A percentile compares a stretch with the other conserved stretches of the same genome.
Conservation (phyloP, 257 asterid genomes). For the Coffea eugenioides region DNA sequence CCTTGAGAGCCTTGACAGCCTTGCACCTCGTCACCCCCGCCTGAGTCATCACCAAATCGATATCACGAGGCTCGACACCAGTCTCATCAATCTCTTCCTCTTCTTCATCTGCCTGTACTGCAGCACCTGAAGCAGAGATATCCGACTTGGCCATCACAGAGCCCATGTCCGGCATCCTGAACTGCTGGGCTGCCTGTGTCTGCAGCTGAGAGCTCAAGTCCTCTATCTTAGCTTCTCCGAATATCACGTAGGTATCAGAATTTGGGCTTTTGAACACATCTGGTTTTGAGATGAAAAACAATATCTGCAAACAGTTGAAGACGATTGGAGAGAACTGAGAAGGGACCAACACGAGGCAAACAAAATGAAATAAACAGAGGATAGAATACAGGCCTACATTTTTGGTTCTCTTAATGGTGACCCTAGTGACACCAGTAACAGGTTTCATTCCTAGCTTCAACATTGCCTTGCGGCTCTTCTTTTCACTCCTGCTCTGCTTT, state of each 20-base stretch:
- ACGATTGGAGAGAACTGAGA: neutral
- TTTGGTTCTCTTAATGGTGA: conserved; percentile 80
- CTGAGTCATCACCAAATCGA: conserved; percentile 89
- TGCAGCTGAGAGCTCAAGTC: conserved; percentile 94
- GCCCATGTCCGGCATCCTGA: conserved; percentile 77
- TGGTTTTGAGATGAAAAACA: conserved; percentile 85
- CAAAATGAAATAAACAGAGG: neutral
- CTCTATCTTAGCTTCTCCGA: conserved; percentile 92
- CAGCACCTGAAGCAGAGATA: conserved; percentile 33
- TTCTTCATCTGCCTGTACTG: conserved; percentile 55
- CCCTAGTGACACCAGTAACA: conserved; percentile 76
- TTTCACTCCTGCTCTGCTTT: conserved; percentile 96
- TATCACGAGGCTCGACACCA: conserved; percentile 68
- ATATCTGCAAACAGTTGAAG: conserved; percentile 37
- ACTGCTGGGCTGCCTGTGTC: conserved; percentile 93
- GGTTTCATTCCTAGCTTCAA: conserved; percentile 93
- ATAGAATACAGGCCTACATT: conserved; percentile 37
- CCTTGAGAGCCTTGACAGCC: conserved; percentile 86
- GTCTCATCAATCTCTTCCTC: conserved; percentile 78
- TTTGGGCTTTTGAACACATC: conserved; percentile 93
- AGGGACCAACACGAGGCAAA: neutral
- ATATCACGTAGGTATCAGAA: conserved; percentile 75
- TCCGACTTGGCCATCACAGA: conserved; percentile 65
- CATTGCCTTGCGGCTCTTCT: conserved; percentile 96
- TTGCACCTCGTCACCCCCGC: conserved; percentile 74